Evolutionary conservation across 768 basidiomycete genomes (phyloP).

Genomic region (Strobilomyces dryophilus): DNA sequence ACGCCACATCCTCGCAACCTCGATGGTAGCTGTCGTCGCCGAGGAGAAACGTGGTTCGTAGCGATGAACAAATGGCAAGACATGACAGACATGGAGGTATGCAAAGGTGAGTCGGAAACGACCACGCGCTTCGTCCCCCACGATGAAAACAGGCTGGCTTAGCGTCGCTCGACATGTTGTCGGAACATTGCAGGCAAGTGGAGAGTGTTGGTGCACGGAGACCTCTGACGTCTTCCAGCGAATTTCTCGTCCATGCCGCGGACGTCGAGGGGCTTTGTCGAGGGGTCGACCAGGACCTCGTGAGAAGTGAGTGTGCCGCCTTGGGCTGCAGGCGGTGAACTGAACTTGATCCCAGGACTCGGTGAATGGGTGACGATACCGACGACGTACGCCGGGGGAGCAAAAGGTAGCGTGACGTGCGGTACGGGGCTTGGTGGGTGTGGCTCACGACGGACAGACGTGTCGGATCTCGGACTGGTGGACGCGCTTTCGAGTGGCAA

Average conservation of each 20-base stretch:
- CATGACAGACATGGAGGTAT: constrained; percentile 91
- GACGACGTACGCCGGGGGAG: constrained; percentile 96
- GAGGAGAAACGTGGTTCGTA: constrained; percentile 79
- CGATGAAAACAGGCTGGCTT: neutral
- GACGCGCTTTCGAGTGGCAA: constrained; percentile 74
- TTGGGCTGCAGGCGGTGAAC: neutral
- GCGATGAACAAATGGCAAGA: constrained; percentile 99
- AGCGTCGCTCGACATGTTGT: constrained; percentile 78
- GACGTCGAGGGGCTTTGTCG: constrained; percentile 97
- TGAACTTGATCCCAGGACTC: constrained; percentile 49
- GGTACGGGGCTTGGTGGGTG: neutral
- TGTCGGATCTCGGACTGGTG: constrained; percentile 79
- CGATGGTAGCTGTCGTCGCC: constrained; percentile 68
- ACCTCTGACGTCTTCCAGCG: constrained; percentile 45
- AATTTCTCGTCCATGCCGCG: constrained; percentile 96
- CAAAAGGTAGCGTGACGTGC: constrained; percentile 55
- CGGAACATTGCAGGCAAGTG: constrained; percentile 74
- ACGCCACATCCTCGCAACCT: neutral
- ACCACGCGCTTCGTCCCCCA: neutral
- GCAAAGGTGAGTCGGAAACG: constrained; percentile 50
- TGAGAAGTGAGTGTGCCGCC: constrained; percentile 51
- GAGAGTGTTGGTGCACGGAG: neutral
- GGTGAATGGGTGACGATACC: constrained; percentile 91
- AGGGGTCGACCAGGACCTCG: constrained; percentile 90
- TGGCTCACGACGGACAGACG: constrained; percentile 44